A percentile compares a stretch with the other conserved stretches of the same genome.
These are phyloP conservation scores for Gillenia trifoliata DNA, from an alignment of 306 rosid species.

Conservation along the genomic window DNA sequence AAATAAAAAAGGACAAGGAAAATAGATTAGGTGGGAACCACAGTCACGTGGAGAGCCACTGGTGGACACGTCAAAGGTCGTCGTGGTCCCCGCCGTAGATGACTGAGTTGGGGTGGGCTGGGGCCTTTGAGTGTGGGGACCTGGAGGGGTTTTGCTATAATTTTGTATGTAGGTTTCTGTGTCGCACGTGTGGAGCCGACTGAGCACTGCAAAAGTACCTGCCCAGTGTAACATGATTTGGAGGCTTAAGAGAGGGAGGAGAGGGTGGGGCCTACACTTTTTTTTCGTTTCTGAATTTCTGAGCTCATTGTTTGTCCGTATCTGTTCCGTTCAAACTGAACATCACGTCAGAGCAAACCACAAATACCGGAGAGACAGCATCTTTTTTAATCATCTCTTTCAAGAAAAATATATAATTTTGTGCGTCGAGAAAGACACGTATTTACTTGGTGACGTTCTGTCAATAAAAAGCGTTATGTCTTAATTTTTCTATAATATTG, in stretches of 20 bases:
- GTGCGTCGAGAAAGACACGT: too few species aligned
- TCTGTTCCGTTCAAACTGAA: conserved; percentile 29
- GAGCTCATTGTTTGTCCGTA: conserved; percentile 25
- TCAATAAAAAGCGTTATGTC: too few species aligned
- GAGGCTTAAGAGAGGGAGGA: neutral
- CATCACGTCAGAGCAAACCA: conserved; percentile 16
- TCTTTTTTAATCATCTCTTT: conserved; percentile 20
- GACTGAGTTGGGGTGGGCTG: neutral
- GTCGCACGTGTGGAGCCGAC: conserved; percentile 62
- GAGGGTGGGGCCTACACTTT: conserved; percentile 8
- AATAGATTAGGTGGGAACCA: conserved; percentile 19
- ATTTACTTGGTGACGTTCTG: too few species aligned
- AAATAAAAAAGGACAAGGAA: neutral
- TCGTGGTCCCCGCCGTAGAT: conserved; percentile 33
- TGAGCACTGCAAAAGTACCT: conserved; percentile 7
- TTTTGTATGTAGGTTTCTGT: conserved; percentile 25
- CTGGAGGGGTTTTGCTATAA: neutral
- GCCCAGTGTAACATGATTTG: conserved; percentile 12
- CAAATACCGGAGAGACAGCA: conserved; percentile 29
- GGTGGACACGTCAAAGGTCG: conserved; percentile 10
- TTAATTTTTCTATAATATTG: too few species aligned
- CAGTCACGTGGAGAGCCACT: conserved; percentile 21
- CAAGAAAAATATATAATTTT: too few species aligned
- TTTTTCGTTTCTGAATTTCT: neutral
- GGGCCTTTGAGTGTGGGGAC: neutral